Conservation (phyloP, 352 stramenopile species). For the Globisporangium megalacanthum region DNA sequence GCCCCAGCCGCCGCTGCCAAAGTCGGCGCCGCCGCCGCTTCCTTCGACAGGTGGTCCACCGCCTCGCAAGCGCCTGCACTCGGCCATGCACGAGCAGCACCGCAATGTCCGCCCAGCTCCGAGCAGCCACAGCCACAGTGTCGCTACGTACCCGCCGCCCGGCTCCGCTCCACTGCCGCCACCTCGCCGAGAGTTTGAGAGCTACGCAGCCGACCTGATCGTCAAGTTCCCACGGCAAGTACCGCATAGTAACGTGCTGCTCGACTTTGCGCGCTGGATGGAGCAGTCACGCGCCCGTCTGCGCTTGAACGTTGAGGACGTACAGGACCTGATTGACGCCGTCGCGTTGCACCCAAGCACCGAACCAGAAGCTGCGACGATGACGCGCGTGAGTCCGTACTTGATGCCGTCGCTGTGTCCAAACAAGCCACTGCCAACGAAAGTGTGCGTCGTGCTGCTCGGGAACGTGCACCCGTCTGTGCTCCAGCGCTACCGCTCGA, state of each 20-base stretch:
- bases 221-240: conserved; percentile 65
- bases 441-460: conserved; percentile 71
- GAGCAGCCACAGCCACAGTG: conserved; percentile 2
- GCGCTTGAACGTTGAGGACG: conserved; percentile 50
- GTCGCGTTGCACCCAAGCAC: conserved; percentile 15
- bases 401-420: conserved; percentile 48
- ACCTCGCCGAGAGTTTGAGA: conserved; percentile 23
- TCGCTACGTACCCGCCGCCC: conserved; percentile 2
- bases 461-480: conserved; percentile 63
- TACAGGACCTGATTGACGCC: conserved; percentile 57
- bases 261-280: conserved; percentile 73
- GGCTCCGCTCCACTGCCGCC: background rate
- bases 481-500: conserved; percentile 59
- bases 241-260: conserved; percentile 50
- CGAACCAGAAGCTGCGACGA: no score
- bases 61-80: conserved; percentile 24
- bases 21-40: background rate
- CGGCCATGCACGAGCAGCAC: conserved; percentile 19
- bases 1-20: background rate
- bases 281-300: conserved; percentile 32
- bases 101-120: background rate
- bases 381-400: conserved; percentile 37
- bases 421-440: conserved; percentile 35
- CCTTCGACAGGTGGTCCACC: conserved; percentile 5
- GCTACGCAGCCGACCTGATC: conserved; percentile 57